These are phyloP conservation scores for Backusella circina DNA, from an alignment of 192 early-diverging fungal genomes.

Conservation along the genomic window DNA sequence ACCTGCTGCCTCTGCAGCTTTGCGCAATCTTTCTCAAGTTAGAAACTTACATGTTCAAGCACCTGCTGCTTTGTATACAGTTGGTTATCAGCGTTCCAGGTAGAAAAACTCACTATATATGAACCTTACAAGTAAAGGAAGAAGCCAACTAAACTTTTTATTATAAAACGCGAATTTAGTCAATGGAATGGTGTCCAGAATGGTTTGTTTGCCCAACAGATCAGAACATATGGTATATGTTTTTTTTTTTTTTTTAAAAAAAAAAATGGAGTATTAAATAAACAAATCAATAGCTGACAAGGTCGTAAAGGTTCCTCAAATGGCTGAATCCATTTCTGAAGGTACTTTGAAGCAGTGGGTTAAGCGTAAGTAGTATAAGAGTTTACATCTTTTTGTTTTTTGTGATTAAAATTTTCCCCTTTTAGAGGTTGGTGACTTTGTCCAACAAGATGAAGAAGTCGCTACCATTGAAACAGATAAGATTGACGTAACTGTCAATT, in stretches of 20 bases:
- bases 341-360: constrained; percentile 94
- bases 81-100: constrained; percentile 18
- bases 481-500: constrained; percentile 98
- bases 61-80: constrained; percentile 11
- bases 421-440: constrained; percentile 92
- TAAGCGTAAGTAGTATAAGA: constrained; percentile 69
- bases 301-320: constrained; percentile 88
- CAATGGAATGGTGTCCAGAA: background rate
- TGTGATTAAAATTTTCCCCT: background rate
- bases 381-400: background rate
- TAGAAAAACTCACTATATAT: constrained; percentile 6
- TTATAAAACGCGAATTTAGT: background rate
- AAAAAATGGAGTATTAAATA: background rate
- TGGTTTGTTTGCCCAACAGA: background rate
- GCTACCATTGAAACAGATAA: constrained; percentile 99
- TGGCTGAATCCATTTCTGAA: constrained; percentile 99
- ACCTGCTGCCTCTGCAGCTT: constrained; percentile 6
- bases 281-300: constrained; percentile 59
- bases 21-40: constrained; percentile 12
- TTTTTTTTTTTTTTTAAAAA: background rate
- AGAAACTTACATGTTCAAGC: constrained; percentile 27
- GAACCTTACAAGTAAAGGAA: background rate
- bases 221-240: constrained; percentile 14
- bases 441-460: constrained; percentile 91
- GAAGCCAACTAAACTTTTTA: background rate